Evolutionary conservation across 768 basidiomycete species (phyloP).

Genomic region (Xanthoconium purpureum): DNA sequence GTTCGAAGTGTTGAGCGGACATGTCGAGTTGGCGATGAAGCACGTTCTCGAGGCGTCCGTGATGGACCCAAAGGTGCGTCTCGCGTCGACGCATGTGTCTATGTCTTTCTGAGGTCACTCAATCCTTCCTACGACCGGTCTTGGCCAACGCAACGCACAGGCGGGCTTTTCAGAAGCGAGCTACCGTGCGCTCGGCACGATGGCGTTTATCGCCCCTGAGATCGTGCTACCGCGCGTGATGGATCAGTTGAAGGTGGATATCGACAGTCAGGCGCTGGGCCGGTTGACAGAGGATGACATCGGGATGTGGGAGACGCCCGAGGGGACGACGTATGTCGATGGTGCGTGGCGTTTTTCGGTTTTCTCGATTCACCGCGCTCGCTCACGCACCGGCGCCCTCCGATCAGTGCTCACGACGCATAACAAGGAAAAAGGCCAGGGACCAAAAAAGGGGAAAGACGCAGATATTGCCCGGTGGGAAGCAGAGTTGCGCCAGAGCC

Average conservation of each 20-base stretch:
- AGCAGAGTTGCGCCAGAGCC: conserved; percentile 80
- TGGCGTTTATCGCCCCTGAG: conserved; percentile 77
- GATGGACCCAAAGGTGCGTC: conserved; percentile 44
- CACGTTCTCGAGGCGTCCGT: conserved; percentile 48
- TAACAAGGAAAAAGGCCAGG: conserved; percentile 45
- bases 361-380: background rate
- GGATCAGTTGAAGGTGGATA: conserved; percentile 59
- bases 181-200: conserved; percentile 68
- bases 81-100: too few relatives aligned
- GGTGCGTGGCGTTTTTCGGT: conserved; percentile 40
- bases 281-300: conserved; percentile 69
- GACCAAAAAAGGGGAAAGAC: conserved; percentile 74
- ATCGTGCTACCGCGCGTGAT: conserved; percentile 66
- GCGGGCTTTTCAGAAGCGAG: conserved; percentile 61
- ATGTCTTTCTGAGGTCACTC: too few relatives aligned
- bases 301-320: conserved; percentile 82
- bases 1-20: conserved; percentile 48
- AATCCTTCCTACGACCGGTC: background rate
- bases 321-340: conserved; percentile 77
- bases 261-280: conserved; percentile 58
- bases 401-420: conserved; percentile 55
- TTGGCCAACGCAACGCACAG: background rate
- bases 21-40: conserved; percentile 48
- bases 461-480: conserved; percentile 95
- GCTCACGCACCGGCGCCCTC: too few relatives aligned